Base-by-base conservation (phyloP, 306 rosid species). In the Oxytropis ochrocephala region DNA sequence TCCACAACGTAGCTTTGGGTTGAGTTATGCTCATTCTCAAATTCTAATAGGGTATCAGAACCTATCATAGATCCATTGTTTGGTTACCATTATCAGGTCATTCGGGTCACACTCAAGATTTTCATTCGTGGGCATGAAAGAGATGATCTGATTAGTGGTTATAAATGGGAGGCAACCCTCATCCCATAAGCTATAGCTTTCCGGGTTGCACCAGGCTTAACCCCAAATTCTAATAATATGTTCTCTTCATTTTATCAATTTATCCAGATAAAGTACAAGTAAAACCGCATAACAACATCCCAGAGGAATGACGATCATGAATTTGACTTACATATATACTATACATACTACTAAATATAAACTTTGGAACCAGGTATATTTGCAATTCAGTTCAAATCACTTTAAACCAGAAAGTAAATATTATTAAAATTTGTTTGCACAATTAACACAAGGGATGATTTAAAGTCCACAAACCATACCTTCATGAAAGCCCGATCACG, bases 401-500 rank as follows among this genome's bases (percentile, higher is more conserved):
- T 36, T 1, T 21, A 51, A 29, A 62, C 76, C 58, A 47, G 13
- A 35, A 18, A 35, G 65, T 7, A 13, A 17, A 14, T 35, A 33
- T 41, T 52, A 41, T 6, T 5, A 16, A 36, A 49, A 30, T 14
- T 35, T 13, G 21, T 17, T 17, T 56, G 43, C 62, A 13, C 11
- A 60, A 81, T 38, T 8, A 49, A 18, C 53, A 52, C 5, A 73
- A 68, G 33, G 1, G 42, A 60, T 32, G 52, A 60, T 50, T 59
- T 44, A 75, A 75, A 63, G 77, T 14, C 64, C 41, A 72, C 17
- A 35, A 73, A 62, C 57, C 83, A 54, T 44, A 95, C 99, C 99
- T 95, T 95, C 97, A 95, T 85, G 86, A 95, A 95, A 59, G 99
- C 83, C 41, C 85, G 92, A 80, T 91, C 99, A 5, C 90, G 95